A percentile compares a stretch with the other conserved stretches of the same genome.
Conservation (phyloP, 768 basidiomycete species). For the Rickenella mellea region DNA sequence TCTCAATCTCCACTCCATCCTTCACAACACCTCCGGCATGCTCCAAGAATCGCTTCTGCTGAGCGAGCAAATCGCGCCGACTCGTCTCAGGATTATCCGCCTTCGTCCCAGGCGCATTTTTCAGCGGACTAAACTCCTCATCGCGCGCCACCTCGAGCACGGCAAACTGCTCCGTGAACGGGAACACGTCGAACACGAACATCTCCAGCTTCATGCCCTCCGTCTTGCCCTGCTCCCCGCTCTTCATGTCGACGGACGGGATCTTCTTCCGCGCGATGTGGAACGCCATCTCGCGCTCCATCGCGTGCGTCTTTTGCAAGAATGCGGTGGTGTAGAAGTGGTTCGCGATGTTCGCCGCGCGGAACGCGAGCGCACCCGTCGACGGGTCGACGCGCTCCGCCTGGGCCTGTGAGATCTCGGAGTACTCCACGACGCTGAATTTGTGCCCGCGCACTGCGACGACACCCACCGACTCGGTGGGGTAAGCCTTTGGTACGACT, state of each 20-base stretch:
- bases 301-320: slow-evolving; percentile 65
- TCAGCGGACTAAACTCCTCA: slow-evolving; percentile 94
- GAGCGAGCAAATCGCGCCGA: slow-evolving; percentile 77
- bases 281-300: slow-evolving; percentile 87
- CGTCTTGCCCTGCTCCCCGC: slow-evolving; percentile 59
- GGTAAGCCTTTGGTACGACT: slow-evolving; percentile 82
- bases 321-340: slow-evolving; percentile 93
- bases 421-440: slow-evolving; percentile 94
- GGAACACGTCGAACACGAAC: slow-evolving; percentile 99
- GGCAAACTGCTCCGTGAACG: slow-evolving; percentile 71
- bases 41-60: slow-evolving; percentile 81
- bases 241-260: slow-evolving; percentile 53
- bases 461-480: slow-evolving; percentile 92
- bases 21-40: slow-evolving; percentile 63
- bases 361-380: slow-evolving; percentile 75
- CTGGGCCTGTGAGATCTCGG: slow-evolving; percentile 85
- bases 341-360: slow-evolving; percentile 95
- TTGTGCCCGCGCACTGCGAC: slow-evolving; percentile 77
- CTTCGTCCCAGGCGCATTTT: slow-evolving; percentile 92
- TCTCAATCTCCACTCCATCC: slow-evolving; percentile 78
- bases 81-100: slow-evolving; percentile 89
- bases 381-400: slow-evolving; percentile 63
- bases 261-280: slow-evolving; percentile 99
- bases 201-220: slow-evolving; percentile 99
- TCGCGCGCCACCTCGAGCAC: slow-evolving; percentile 82